Evolutionary conservation across 768 basidiomycete genomes (phyloP), one percentile per base, ranked within the genome.

Genomic region (Amyloporia xantha): DNA sequence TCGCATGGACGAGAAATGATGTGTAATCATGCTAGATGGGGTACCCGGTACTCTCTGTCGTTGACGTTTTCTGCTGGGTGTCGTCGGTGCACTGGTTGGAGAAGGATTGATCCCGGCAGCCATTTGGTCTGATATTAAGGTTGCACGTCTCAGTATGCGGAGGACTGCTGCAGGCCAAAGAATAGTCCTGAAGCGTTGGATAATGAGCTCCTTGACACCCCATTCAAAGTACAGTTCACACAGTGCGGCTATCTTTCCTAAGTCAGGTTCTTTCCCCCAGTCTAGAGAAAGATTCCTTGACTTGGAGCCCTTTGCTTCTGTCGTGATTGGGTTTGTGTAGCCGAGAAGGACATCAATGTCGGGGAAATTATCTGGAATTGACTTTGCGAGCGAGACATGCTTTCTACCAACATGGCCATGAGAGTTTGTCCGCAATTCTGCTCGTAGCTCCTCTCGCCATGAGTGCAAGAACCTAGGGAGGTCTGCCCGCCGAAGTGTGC

Each of bases 71-170:
- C 72, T 73, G 27, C 57, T 63, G 11, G 75, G 78, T 17, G 75
- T 79, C 19, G 52, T 52, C 3, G 70, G 71, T n/a, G n/a, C n/a
- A n/a, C n/a, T n/a, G n/a, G n/a, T n/a, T n/a, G n/a, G n/a, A n/a
- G n/a, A n/a, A 44, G 86, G 76, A 55, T 95, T 96, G 64, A 96
- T 93, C 68, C 2, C 91, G 90, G 57, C 83, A 89, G 4, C 83
- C 73, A 7, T 69, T 61, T 5, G 89, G 66, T 15, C 87, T 87
- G 13, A 72, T 84, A 41, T 79, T 78, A 44, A 86, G 77, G 56
- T 96, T 96, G 1, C n/a, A n/a, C n/a, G n/a, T n/a, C n/a, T n/a
- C n/a, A n/a, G n/a, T n/a, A n/a, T n/a, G n/a, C 61, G 35, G 3
- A 61, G 43, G 5, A 61, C 49, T 15, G 53, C 52, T 2, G 56